phyloP scores from a whole-genome alignment of 148 eudicot species.

The Diospyros kaki region DNA sequence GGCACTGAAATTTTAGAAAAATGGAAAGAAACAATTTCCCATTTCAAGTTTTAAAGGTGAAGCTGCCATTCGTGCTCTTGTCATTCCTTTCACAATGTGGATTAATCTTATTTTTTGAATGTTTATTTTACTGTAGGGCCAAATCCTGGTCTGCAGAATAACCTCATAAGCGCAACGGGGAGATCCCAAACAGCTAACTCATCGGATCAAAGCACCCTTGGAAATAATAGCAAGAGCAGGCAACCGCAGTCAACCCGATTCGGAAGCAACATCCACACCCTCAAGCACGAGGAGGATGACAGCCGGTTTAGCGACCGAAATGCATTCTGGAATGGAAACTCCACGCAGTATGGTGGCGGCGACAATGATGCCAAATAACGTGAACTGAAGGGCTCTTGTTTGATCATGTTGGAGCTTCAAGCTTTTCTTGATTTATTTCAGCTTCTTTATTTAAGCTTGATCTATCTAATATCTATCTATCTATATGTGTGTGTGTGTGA shows the following conservation, averaged over 20 bases:
- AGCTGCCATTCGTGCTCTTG: too few relatives aligned
- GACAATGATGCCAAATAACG: conserved; percentile 30
- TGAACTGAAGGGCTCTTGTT: too few relatives aligned
- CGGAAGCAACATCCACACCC: conserved; percentile 60
- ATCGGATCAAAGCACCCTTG: conserved; percentile 21
- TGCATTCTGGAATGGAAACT: conserved; percentile 63
- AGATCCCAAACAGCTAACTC: conserved; percentile 6
- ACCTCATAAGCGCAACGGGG: conserved; percentile 19
- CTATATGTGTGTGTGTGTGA: too few relatives aligned
- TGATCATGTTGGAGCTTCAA: too few relatives aligned
- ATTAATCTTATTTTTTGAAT: not conserved
- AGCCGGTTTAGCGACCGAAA: conserved; percentile 29
- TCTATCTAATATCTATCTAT: too few relatives aligned
- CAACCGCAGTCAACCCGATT: conserved; percentile 22
- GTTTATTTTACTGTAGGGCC: conserved; percentile 21
- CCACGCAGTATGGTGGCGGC: conserved; percentile 55
- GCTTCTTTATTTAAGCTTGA: too few relatives aligned
- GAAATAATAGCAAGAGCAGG: conserved; percentile 20
- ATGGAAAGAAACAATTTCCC: too few relatives aligned
- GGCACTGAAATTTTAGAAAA: too few relatives aligned
- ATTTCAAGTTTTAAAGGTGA: too few relatives aligned
- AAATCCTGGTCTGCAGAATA: conserved; percentile 27
- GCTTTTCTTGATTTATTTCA: too few relatives aligned
- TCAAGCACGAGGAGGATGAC: conserved; percentile 58
- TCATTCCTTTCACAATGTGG: not conserved